Evolutionary conservation across 441 rosid genomes (phyloP), one percentile per base, ranked within the genome.

Genomic region (Capsella rubella): DNA sequence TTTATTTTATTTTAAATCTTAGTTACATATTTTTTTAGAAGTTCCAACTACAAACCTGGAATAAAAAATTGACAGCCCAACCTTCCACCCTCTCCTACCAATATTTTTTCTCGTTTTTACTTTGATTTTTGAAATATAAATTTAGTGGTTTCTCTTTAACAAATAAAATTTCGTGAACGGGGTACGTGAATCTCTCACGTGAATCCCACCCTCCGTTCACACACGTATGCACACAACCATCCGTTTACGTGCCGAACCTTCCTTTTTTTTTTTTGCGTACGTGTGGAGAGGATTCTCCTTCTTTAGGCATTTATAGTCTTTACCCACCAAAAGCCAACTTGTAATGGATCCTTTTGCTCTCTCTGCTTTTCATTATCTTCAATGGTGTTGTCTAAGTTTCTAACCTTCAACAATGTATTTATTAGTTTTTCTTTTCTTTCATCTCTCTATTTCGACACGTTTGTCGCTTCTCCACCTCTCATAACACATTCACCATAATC

Each of bases 201-300:
- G 89, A 84, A 80, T 81, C 87, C 80, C 85, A 82, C 79, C 85
- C 81, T 75, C 59, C 59, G 1, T 66, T 69, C 74, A 54, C 77
- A 54, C 77, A 78, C 67, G 76, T 61, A 59, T 62, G 79, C 82
- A 70, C 82, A 70, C 78, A 80, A 78, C 82, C 31, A 70, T 71
- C 69, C 42, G 27, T 83, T 21, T 84, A 84, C 87, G 84, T 86
- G 88, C 80, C 80, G 72, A 81, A 83, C 78, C 77, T 78, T 77
- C 69, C 76, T 34, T 0, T 21, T 34, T 0, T 21, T 34, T 69
- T 76, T 67, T 52, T 16, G n/a, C 80, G 70, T 82, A 83, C 89
- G 82, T 80, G 84, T 80, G 68, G 49, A 35, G 57, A 64, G 27
- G 45, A 50, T 64, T 21, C 68, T 57, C 40, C 56, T 14, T 39